A percentile compares a stretch with the other conserved stretches of the same genome.
These are phyloP conservation scores for Zea luxurians DNA, from an alignment of 176 grass and related monocot species.

Conservation along the genomic window DNA sequence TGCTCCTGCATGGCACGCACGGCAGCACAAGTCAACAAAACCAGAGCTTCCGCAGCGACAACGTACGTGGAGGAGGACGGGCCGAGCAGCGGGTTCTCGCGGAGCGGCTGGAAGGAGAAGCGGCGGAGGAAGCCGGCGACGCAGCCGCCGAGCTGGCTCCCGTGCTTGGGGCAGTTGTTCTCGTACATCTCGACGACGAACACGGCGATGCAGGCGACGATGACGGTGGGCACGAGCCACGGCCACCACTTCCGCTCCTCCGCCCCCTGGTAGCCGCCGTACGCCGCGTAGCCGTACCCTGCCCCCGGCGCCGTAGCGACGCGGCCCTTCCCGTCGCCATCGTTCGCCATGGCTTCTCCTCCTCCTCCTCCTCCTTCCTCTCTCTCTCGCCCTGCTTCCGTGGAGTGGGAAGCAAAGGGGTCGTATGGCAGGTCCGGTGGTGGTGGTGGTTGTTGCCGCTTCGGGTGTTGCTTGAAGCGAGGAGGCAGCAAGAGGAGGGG, in stretches of 20 bases:
- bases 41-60: not conserved
- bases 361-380: too few relatives aligned
- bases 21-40: not conserved
- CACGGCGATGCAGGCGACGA: slow-evolving; percentile 71
- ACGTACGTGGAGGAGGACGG: slow-evolving; percentile 72
- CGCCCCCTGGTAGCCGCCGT: slow-evolving; percentile 45
- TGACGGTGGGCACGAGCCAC: slow-evolving; percentile 79
- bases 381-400: not conserved
- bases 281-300: slow-evolving; percentile 24
- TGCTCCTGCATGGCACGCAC: not conserved
- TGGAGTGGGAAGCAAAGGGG: slow-evolving; percentile 21
- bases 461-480: slow-evolving; percentile 58
- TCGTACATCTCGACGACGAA: slow-evolving; percentile 89
- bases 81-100: slow-evolving; percentile 86
- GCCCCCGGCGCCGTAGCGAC: slow-evolving; percentile 35
- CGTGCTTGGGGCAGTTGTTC: slow-evolving; percentile 77
- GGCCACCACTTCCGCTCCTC: slow-evolving; percentile 72
- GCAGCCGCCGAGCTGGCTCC: slow-evolving; percentile 49
- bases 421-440: not conserved
- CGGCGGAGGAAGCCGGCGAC: slow-evolving; percentile 67
- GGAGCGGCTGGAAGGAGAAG: slow-evolving; percentile 89
- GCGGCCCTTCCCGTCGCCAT: slow-evolving; percentile 48
- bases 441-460: slow-evolving; percentile 21
- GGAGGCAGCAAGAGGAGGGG: not conserved
- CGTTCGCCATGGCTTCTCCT: slow-evolving; percentile 32